Base-by-base conservation (phyloP, 805 yeast species). In the Schwanniomyces vanrijiae region DNA sequence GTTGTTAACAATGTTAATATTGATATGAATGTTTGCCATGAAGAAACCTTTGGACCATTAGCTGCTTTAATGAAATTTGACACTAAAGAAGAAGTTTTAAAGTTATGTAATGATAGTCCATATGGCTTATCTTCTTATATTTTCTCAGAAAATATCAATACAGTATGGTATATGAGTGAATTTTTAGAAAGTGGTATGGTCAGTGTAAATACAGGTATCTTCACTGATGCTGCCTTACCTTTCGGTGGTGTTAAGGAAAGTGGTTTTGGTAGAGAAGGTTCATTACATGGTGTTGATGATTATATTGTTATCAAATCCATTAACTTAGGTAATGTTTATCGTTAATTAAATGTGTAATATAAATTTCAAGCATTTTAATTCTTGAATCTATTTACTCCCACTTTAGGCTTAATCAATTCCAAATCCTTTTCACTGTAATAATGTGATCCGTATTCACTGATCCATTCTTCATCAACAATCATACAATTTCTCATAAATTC, bases 401-500 rank as follows among this genome's bases (percentile, higher is more conserved):
- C 31, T 21, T 44, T 48, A 3, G 43, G 22, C 4, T 37, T 18
- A 20, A 49, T 24, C 5, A 31, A 29, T n/a, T 62, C 59, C 31
- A 65, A 45, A 24, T 69, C 73, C 28, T 58, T 58, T 3, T 54
- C 47, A 20, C 46, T 61, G 49, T 68, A 71, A 48, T 67, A 82
- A 53, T 84, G 89, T 1, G 90, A 87, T 0, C 95, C 96, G 51
- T 82, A 78, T 53, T 87, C 91, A 1, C 62, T 62, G 13, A 91
- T 65, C 94, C 96, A 88, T 41, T 70, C 70, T 25, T 86, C 91
- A 35, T 84, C 82, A 3, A 87, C 72, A 0, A 90, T 81, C 64
- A 88, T 79, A 58, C 90, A 83, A 54, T 85, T 85, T 48, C 91
- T 77, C 90, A 94, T 88, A 64, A 83, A 92, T 68, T 91, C 97